phyloP scores from a whole-genome alignment of 805 yeast genomes.

The Huiozyma sinensis region DNA sequence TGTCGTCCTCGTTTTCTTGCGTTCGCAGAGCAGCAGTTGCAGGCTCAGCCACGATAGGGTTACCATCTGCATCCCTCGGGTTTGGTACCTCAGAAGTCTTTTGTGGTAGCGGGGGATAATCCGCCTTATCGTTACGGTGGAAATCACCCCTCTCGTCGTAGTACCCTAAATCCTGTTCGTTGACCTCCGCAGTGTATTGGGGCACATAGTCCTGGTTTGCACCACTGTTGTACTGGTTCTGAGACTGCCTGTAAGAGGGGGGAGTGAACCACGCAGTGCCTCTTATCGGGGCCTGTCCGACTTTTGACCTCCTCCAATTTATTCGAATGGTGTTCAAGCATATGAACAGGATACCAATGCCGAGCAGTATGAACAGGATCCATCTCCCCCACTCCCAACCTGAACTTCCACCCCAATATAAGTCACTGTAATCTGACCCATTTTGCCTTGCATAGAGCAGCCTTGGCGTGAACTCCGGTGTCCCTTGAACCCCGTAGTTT shows the following conservation, averaged over 20 bases:
- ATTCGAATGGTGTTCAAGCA: conserved; percentile 2
- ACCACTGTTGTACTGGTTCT: conserved; percentile 37
- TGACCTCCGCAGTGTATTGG: conserved; percentile 49
- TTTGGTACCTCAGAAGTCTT: not conserved
- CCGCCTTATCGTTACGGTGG: conserved; percentile 25
- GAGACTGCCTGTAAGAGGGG: conserved; percentile 60
- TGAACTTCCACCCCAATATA: not conserved
- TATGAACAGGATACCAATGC: conserved; percentile 3
- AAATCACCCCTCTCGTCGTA: conserved; percentile 53
- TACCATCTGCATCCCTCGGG: not conserved
- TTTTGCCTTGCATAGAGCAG: too few species aligned
- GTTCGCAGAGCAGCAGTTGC: not conserved
- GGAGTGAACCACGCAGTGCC: conserved; percentile 53
- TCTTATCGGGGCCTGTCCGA: conserved; percentile 40
- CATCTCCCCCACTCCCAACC: conserved; percentile 26
- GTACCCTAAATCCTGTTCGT: conserved; percentile 64
- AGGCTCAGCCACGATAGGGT: not conserved
- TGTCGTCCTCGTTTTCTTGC: not conserved
- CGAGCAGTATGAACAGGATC: conserved; percentile 17
- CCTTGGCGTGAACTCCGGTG: too few species aligned
- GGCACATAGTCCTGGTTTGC: conserved; percentile 43
- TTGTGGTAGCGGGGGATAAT: not conserved
- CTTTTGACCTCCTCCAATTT: conserved; percentile 7
- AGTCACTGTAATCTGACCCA: too few species aligned
- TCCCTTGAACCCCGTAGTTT: too few species aligned